Conservation (phyloP, 140 eudicot species). For the Senecio squalidus region DNA sequence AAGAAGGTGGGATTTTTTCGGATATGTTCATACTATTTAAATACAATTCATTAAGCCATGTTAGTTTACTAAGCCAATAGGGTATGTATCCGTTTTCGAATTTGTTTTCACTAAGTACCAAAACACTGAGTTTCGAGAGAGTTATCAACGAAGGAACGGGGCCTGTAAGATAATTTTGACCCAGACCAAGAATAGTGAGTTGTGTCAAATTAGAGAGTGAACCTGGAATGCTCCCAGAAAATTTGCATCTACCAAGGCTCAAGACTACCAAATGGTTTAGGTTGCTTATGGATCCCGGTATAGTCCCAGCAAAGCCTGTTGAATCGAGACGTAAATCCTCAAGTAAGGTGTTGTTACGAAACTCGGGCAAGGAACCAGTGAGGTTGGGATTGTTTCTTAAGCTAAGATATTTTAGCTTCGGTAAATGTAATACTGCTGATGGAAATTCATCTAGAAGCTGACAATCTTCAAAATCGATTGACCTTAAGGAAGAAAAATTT, state of each 20-base stretch:
- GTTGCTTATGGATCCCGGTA: neutral
- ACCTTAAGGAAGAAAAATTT: neutral
- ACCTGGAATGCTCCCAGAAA: no score
- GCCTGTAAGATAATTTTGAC: neutral
- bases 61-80: constrained; percentile 6
- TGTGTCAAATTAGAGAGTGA: no score
- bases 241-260: neutral
- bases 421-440: no score
- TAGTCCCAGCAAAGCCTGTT: neutral
- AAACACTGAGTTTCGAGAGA: neutral
- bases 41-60: neutral
- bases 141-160: neutral
- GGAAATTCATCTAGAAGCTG: neutral
- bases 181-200: neutral
- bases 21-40: neutral
- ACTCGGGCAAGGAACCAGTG: no score
- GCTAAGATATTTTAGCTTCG: neutral
- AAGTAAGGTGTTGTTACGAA: no score
- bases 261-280: neutral
- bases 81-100: neutral
- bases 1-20: neutral
- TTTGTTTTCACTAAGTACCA: neutral
- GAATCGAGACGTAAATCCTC: neutral
- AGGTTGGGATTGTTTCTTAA: neutral
- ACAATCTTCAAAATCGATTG: neutral